phyloP scores from a whole-genome alignment of 1,284 basidiomycete genomes.

The Stereum hirsutum region DNA sequence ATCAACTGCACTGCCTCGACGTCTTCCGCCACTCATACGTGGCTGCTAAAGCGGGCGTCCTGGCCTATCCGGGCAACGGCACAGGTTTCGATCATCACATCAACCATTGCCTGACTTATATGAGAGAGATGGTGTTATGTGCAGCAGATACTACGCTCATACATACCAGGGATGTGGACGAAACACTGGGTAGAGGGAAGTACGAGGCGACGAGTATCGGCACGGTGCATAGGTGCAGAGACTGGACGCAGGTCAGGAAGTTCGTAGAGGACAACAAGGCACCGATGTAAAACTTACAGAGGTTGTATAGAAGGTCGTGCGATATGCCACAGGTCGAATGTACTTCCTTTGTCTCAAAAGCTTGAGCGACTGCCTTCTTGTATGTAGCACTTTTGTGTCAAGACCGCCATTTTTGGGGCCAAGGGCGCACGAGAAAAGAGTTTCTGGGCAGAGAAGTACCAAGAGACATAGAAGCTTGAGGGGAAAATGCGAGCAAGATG shows the following conservation, averaged over 20 bases:
- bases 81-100: neutral
- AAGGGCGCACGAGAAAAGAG: no score
- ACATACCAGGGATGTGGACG: neutral
- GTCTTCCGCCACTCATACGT: conserved; percentile 5
- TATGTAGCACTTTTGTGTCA: no score
- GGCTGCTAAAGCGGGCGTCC: neutral
- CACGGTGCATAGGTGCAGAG: neutral
- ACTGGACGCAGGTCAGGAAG: neutral
- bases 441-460: no score
- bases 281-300: neutral
- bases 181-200: neutral
- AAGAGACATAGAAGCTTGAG: no score
- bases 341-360: no score
- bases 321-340: neutral
- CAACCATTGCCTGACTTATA: neutral
- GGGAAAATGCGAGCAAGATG: no score
- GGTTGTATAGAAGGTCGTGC: neutral
- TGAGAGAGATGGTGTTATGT: neutral
- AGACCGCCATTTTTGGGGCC: no score
- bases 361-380: no score
- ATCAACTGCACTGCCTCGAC: conserved; percentile 10
- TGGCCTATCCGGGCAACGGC: neutral
- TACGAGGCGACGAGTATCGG: neutral
- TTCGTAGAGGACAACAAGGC: neutral
- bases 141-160: neutral